These are phyloP conservation scores for Mariannaea elegans DNA, from an alignment of 2,329 filamentous ascomycete species.

Conservation along the genomic window DNA sequence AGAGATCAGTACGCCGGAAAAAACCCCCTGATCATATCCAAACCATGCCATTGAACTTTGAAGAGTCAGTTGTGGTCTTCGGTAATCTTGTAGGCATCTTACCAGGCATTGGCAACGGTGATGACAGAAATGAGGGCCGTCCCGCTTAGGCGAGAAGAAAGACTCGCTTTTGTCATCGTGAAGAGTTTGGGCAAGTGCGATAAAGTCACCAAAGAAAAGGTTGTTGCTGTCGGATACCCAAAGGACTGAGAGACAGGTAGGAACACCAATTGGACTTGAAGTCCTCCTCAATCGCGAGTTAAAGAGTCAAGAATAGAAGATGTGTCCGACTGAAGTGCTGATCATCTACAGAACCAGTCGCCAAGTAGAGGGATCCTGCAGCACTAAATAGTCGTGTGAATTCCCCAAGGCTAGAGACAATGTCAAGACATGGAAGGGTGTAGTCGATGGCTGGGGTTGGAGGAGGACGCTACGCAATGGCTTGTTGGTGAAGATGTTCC, in stretches of 20 bases:
- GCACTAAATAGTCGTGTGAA: constrained; percentile 17
- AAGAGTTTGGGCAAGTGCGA: no score
- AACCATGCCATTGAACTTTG: constrained; percentile 45
- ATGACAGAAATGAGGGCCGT: constrained; percentile 35
- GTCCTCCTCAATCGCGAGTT: no score
- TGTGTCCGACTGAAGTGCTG: no score
- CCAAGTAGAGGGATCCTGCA: constrained; percentile 6
- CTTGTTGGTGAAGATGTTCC: no score
- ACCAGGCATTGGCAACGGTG: constrained; percentile 40
- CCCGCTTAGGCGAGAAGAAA: constrained; percentile 32
- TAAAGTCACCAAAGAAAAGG: no score
- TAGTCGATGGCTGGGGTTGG: not conserved
- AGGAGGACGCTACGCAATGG: not conserved
- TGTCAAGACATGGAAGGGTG: not conserved
- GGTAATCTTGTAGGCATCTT: not conserved
- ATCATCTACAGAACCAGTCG: no score
- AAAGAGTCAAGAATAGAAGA: no score
- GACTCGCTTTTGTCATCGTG: constrained; percentile 17
- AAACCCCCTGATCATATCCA: constrained; percentile 51
- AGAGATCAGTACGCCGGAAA: constrained; percentile 53
- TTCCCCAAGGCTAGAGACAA: not conserved
- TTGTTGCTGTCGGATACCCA: no score
- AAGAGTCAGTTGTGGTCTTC: not conserved
- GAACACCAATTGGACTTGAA: not conserved
- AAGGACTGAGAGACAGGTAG: no score